Percentiles rank a stretch among this genome's conserved stretches.
Conservation (phyloP, 1,139 yeast genomes). For the Yamadazyma atmosphaerica region DNA sequence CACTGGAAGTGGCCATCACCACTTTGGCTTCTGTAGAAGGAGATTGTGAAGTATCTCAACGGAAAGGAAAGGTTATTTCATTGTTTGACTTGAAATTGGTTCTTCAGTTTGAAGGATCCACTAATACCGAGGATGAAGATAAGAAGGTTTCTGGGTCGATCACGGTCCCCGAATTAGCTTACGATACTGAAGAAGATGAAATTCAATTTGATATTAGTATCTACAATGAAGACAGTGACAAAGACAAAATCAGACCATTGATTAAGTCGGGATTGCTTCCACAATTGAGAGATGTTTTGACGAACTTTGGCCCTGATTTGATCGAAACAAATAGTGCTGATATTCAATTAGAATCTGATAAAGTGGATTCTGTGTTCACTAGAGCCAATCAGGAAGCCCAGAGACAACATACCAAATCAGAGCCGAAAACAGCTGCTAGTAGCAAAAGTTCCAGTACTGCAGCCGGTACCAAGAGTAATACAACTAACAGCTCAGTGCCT, state of each 20-base stretch:
- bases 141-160: slow-evolving; percentile 63
- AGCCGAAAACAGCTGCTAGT: slow-evolving; percentile 20
- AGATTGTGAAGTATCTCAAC: slow-evolving; percentile 93
- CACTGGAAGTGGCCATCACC: slow-evolving; percentile 44
- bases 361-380: slow-evolving; percentile 69
- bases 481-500: slow-evolving; percentile 34
- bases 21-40: slow-evolving; percentile 78
- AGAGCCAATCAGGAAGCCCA: slow-evolving; percentile 55
- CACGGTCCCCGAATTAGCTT: slow-evolving; percentile 90
- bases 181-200: slow-evolving; percentile 83
- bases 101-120: slow-evolving; percentile 56
- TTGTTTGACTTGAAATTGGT: slow-evolving; percentile 78
- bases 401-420: slow-evolving; percentile 19
- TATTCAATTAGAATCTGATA: slow-evolving; percentile 69
- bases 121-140: slow-evolving; percentile 29
- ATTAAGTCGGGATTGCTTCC: slow-evolving; percentile 69
- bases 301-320: slow-evolving; percentile 73
- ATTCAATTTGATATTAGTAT: slow-evolving; percentile 78
- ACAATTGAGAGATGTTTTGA: slow-evolving; percentile 57
- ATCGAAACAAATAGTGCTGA: slow-evolving; percentile 77
- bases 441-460: slow-evolving; percentile 12
- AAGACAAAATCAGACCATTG: slow-evolving; percentile 50
- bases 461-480: slow-evolving; percentile 6
- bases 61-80: slow-evolving; percentile 95
- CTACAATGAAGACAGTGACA: slow-evolving; percentile 57